Evolutionary conservation across 2,329 filamentous ascomycete species (phyloP).

Genomic region (Alternaria triticimaculans): DNA sequence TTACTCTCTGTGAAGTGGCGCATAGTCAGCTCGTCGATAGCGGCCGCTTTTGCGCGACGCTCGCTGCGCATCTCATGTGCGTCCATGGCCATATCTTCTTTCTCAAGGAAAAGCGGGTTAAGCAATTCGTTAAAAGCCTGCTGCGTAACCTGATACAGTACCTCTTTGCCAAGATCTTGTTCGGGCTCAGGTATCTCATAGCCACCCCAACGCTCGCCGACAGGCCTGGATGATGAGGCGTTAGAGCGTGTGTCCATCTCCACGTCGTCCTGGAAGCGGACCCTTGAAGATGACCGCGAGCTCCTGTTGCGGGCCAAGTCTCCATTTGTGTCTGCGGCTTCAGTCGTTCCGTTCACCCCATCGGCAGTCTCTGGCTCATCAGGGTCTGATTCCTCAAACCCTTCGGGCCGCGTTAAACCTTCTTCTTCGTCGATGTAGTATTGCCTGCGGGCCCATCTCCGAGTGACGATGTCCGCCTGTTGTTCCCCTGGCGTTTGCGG

Average conservation of each 20-base stretch:
- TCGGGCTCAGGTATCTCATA: slow-evolving; percentile 82
- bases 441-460: slow-evolving; percentile 74
- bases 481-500: slow-evolving; percentile 9
- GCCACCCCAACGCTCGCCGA: slow-evolving; percentile 74
- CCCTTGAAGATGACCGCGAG: slow-evolving; percentile 79
- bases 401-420: slow-evolving; percentile 57
- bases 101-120: slow-evolving; percentile 80
- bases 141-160: slow-evolving; percentile 89
- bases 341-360: slow-evolving; percentile 10
- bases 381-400: slow-evolving; percentile 14
- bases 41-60: slow-evolving; percentile 29
- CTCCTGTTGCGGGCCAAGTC: slow-evolving; percentile 25
- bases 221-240: slow-evolving; percentile 72
- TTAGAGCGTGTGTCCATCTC: slow-evolving; percentile 76
- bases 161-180: slow-evolving; percentile 82
- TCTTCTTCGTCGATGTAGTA: slow-evolving; percentile 90
- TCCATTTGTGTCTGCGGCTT: slow-evolving; percentile 26
- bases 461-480: slow-evolving; percentile 55
- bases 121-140: slow-evolving; percentile 93
- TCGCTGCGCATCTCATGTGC: slow-evolving; percentile 55
- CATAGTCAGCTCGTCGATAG: slow-evolving; percentile 27
- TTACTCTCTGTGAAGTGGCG: slow-evolving; percentile 21
- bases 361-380: slow-evolving; percentile 14
- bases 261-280: slow-evolving; percentile 75
- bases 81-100: slow-evolving; percentile 77